Evolutionary conservation across 306 rosid genomes (phyloP), one percentile per base, ranked within the genome.

Genomic region (Citrullus colocynthis): DNA sequence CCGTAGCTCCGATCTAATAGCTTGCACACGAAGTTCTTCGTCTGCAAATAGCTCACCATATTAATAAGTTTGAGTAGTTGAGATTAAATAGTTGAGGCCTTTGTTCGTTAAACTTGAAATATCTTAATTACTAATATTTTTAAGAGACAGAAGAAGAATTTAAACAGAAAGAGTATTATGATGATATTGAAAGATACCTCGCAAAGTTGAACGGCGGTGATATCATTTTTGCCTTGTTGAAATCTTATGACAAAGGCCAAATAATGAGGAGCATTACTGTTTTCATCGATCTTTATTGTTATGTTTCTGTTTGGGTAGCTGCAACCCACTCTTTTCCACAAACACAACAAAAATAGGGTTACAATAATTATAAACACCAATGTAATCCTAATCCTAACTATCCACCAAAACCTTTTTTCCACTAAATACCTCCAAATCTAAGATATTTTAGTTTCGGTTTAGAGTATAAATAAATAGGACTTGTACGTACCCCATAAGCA

Each of bases 201-300:
- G 41, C 98, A 94, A 42, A 90, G 91, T 75, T 88, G 98, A 52
- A 90, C 93, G 41, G 97, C 97, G 34, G 97, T 88, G 82, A 92
- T 92, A 69, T 94, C 97, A 63, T 88, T 90, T 67, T 45, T 89
- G 81, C 97, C 98, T 83, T 92, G 98, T 78, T 94, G 98, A 85
- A 74, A 88, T 93, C 93, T 86, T 62, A 94, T 51, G 59, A 88
- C 97, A 87, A 92, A 94, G 66, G 92, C 97, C 83, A 94, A 87
- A 80, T 81, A 94, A 59, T 88, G 45, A 79, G 98, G 98, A 74
- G 87, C 77, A 79, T 72, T 51, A 83, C 96, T 94, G 56, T 82
- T 82, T 84, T 92, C 93, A 18, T 94, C 88, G 14, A 94, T 94
- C 88, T 94, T 90, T 60, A 94, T 45, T 51, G 88, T 89, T 12